These are phyloP conservation scores for Globisporangium splendens DNA, from an alignment of 352 stramenopile genomes.

Conservation along the genomic window DNA sequence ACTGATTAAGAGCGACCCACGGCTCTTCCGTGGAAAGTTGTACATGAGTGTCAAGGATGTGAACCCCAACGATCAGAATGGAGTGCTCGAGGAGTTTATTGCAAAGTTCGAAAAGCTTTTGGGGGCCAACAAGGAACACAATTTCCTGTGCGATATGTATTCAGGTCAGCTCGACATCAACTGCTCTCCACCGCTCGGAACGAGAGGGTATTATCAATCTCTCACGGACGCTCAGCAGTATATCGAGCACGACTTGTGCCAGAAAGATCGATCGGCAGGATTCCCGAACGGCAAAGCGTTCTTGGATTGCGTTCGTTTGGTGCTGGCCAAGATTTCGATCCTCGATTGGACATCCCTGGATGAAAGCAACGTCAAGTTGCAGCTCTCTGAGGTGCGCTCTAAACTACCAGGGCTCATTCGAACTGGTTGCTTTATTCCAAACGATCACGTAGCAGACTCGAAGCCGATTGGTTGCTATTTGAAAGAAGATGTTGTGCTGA, in stretches of 20 bases:
- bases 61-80: conserved; percentile 56
- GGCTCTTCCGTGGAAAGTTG: conserved; percentile 51
- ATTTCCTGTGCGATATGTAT: conserved; percentile 70
- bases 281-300: conserved; percentile 48
- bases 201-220: conserved; percentile 59
- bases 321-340: conserved; percentile 68
- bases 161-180: conserved; percentile 52
- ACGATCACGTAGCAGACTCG: conserved; percentile 18
- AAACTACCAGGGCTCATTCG: conserved; percentile 44
- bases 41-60: conserved; percentile 80
- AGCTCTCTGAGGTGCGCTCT: conserved; percentile 40
- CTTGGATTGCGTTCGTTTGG: conserved; percentile 58
- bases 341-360: conserved; percentile 71
- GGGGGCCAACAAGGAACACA: conserved; percentile 44
- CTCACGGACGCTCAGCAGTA: conserved; percentile 34
- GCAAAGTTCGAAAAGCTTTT: conserved; percentile 45
- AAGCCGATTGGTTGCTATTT: conserved; percentile 21
- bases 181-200: conserved; percentile 66
- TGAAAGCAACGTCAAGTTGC: conserved; percentile 43
- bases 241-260: conserved; percentile 27
- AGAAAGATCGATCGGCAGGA: conserved; percentile 13
- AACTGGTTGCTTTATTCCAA: conserved; percentile 32
- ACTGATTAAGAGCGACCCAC: conserved; percentile 57
- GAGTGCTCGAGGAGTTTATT: conserved; percentile 47
- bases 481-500: conserved; percentile 25